A percentile compares a stretch with the other conserved stretches of the same genome.
Conservation (phyloP, 495 filamentous ascomycete genomes). For the Penicillium riverlandense region DNA sequence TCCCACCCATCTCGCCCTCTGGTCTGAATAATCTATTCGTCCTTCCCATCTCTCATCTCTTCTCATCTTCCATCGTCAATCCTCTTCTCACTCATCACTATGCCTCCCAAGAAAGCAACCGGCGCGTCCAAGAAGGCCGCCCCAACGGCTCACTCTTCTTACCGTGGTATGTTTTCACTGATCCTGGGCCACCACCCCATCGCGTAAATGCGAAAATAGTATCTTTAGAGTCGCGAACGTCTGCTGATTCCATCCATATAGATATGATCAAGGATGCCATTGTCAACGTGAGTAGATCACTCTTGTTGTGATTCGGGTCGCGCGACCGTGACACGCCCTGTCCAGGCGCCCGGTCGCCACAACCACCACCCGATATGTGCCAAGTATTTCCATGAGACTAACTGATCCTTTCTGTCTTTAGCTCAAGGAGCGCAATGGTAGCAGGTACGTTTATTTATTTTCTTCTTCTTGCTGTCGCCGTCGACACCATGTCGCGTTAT, state of each 20-base stretch:
- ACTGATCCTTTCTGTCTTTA: slow-evolving; percentile 20
- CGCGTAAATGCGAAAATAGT: slow-evolving; percentile 27
- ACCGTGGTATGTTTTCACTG: slow-evolving; percentile 51
- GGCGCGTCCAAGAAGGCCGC: slow-evolving; percentile 45
- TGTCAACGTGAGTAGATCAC: slow-evolving; percentile 53
- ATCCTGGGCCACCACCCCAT: slow-evolving; percentile 35
- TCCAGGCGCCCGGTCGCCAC: slow-evolving; percentile 13
- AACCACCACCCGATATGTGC: slow-evolving; percentile 6
- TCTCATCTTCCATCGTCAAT: slow-evolving; percentile 9
- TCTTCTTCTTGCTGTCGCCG: slow-evolving; percentile 1
- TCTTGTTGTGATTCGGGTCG: slow-evolving; percentile 29
- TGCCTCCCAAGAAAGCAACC: slow-evolving; percentile 49
- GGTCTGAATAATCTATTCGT: slow-evolving; percentile 3
- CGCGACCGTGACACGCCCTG: slow-evolving; percentile 38
- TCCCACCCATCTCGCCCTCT: slow-evolving; percentile 8
- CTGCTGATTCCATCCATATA: slow-evolving; percentile 45
- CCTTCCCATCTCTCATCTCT: slow-evolving; percentile 2
- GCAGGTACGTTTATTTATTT: slow-evolving; percentile 44
- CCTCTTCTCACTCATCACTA: slow-evolving; percentile 17
- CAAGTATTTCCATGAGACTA: too few relatives aligned
- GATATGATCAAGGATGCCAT: slow-evolving; percentile 67
- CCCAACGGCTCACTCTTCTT: slow-evolving; percentile 46
- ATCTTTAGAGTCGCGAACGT: slow-evolving; percentile 35
- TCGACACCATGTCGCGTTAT: slow-evolving; percentile 3
- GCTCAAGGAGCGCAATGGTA: slow-evolving; percentile 61